Evolutionary conservation across 805 yeast species (phyloP), one percentile per base, ranked within the genome.

Genomic region (Saturnispora besseyi): DNA sequence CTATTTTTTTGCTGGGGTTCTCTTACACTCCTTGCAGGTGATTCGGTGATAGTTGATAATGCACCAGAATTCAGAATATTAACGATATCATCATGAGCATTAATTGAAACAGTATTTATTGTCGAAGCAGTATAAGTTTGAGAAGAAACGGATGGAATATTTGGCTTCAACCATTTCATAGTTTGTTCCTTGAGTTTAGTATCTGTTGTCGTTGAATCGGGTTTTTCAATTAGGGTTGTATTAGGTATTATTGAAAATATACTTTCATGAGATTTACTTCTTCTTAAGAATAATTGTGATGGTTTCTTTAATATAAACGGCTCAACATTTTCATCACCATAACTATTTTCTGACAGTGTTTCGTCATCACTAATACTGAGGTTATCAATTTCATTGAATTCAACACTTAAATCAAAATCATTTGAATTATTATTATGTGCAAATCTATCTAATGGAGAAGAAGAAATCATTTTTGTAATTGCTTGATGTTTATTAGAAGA

Each of bases 91-190:
- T 51, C 50, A 49, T 51, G 56, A 8, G 53, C 56, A 36, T 44
- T 53, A 11, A 33, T 21, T 5, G 34, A 18, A 12, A 32, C 22
- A 4, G 26, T 41, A 12, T 15, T 46, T 10, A 30, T 33, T 3
- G 18, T 30, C 5, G 41, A 34, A 7, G 36, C 43, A 2, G 32
- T 36, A 3, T 45, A 46, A 12, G 29, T 31, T 7, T 52, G 41
- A 5, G 59, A 55, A 7, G 59, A 54, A 7, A 56, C 57, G 1
- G 54, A 44, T 1, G 65, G 63, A 21, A 46, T 46, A 24, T 54
- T 59, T 12, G 66, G 65, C 18, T 61, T 56, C 7, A 62, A 32
- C 67, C 67, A 63, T 51, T 59, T 62, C 60, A 63, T 55, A 2
- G 67, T 63, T 47, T 63, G 66, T 7, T 57, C 51, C 36, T 60